phyloP scores from a whole-genome alignment of 2,329 filamentous ascomycete genomes.

The Diaporthe aspalathi region DNA sequence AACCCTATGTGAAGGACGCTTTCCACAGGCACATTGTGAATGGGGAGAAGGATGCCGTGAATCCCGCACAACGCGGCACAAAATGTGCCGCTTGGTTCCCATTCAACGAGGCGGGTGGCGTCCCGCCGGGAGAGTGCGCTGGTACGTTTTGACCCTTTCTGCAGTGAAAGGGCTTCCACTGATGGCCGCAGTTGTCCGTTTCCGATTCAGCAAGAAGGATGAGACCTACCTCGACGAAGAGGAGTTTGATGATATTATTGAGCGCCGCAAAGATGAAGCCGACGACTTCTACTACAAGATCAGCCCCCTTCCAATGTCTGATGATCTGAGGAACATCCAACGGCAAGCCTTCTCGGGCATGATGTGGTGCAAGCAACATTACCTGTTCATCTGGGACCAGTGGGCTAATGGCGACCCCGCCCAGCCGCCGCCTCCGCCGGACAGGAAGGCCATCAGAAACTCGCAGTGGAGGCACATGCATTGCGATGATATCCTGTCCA shows the following conservation, averaged over 20 bases:
- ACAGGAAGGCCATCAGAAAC: constrained; percentile 85
- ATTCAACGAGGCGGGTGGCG: constrained; percentile 90
- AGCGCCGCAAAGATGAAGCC: constrained; percentile 86
- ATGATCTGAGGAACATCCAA: constrained; percentile 94
- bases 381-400: constrained; percentile 96
- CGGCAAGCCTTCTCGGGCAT: constrained; percentile 94
- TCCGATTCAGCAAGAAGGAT: constrained; percentile 82
- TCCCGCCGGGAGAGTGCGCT: constrained; percentile 90
- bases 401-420: constrained; percentile 95
- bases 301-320: constrained; percentile 91
- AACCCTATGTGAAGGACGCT: constrained; percentile 92
- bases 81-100: constrained; percentile 93
- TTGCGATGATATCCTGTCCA: constrained; percentile 93
- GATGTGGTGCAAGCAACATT: constrained; percentile 99
- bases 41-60: constrained; percentile 82
- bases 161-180: background rate
- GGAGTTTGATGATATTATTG: constrained; percentile 89
- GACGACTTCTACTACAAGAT: constrained; percentile 97
- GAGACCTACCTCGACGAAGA: constrained; percentile 91
- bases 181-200: constrained; percentile 77
- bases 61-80: constrained; percentile 82
- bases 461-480: constrained; percentile 94
- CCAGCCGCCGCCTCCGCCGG: constrained; percentile 85
- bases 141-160: constrained; percentile 72
- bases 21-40: constrained; percentile 91